Percentiles rank a stretch among this genome's conserved stretches.
These are phyloP conservation scores for Lodderomyces jiufengensis DNA, from an alignment of 1,139 yeast genomes.

Conservation along the genomic window DNA sequence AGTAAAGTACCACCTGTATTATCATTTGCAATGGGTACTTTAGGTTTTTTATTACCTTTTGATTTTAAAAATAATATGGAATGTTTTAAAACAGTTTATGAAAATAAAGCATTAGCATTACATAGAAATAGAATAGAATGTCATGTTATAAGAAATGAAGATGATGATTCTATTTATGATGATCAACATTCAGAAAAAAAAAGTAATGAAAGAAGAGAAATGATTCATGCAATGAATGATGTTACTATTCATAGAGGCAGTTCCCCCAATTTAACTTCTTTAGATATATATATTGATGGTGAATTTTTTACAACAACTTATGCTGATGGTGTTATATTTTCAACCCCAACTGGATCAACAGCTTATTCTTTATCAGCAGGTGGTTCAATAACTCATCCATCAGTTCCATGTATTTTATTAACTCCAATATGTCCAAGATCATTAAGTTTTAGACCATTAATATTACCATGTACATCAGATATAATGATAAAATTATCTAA, in stretches of 20 bases:
- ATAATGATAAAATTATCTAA: constrained; percentile 66
- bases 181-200: constrained; percentile 3
- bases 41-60: constrained; percentile 88
- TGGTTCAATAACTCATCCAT: constrained; percentile 88
- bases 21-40: constrained; percentile 85
- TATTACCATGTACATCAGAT: constrained; percentile 70
- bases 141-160: constrained; percentile 49
- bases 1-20: constrained; percentile 81
- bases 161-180: no score
- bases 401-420: constrained; percentile 74
- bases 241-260: constrained; percentile 84
- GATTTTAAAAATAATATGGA: constrained; percentile 58
- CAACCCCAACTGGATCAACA: constrained; percentile 95
- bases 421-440: constrained; percentile 93
- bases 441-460: constrained; percentile 78
- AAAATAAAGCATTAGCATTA: constrained; percentile 64
- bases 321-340: constrained; percentile 81
- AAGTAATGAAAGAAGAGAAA: constrained; percentile 13
- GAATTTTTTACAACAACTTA: constrained; percentile 83
- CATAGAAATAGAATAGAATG: constrained; percentile 79
- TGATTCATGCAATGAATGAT: constrained; percentile 86
- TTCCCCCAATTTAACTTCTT: constrained; percentile 77
- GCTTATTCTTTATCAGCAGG: constrained; percentile 90
- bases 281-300: constrained; percentile 79
- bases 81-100: constrained; percentile 66